Evolutionary conservation across 352 stramenopile species (phyloP), one percentile per base, ranked within the genome.

Genomic region (Blastocystis sp.): DNA sequence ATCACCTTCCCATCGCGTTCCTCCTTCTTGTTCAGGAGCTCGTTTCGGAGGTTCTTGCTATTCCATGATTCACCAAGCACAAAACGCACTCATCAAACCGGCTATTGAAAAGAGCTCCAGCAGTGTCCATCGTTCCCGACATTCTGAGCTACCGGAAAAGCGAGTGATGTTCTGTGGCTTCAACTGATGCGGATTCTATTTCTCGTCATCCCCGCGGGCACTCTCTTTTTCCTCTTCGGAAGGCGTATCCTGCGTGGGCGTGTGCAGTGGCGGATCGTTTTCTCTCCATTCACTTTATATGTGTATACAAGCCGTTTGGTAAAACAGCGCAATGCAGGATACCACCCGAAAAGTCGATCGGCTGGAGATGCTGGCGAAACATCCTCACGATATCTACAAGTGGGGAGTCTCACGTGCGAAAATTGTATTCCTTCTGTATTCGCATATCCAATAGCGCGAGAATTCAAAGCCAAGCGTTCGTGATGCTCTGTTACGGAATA

Each of bases 11-110:
- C 29, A 11, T 40, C 32, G 6, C 56, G 61, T 27, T 81, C 42
- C 18, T 81, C 69, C n/a, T 64, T 81, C 38, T 65, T 29, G 24
- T 81, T 81, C 24, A 81, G 40, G 18, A 81, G 48, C 42, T 81
- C 48, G 36, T 81, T 29, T 38, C 48, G 44, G 0, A 64, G 48
- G 4, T 64, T 46, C 4, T 48, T 51, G 63, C 69, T 81, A 65
- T 4, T 32, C 6, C 4, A 1, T 81, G 14, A 78, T 46, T 40
- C 34, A 29, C 36, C n/a, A 24, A 36, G 42, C 1, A 81, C 18
- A 40, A 42, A 40, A 42, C 21, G 36, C 16, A 81, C 69, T 81
- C 36, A 64, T 64, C 69, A 61, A 81, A 81, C 9, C 42, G 27
- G 24, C n/a, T 61, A 44, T 57, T 81, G 29, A 81, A 81, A 4